Evolutionary conservation across 108 stramenopile species (phyloP), one percentile per base, ranked within the genome.

Genomic region (Phaeodactylum tricornutum): DNA sequence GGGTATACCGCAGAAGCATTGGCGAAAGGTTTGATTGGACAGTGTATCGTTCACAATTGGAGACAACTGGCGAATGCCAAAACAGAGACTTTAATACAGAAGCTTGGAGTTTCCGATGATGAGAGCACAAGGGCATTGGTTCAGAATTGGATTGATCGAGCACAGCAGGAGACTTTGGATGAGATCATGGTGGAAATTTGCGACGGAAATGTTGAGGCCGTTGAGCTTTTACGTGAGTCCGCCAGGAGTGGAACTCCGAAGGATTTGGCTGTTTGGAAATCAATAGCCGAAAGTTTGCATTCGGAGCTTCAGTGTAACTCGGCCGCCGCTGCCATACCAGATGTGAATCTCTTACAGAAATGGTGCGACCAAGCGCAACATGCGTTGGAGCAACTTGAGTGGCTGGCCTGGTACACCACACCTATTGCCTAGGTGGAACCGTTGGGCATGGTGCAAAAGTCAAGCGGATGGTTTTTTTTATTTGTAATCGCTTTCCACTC

Each of bases 161-260:
- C 89, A 16, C 84, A 80, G 45, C 15, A 50, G 22, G 53, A 68
- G 50, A 73, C 79, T 15, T 52, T 86, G 12, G 79, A 77, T 27
- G 89, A 91, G 47, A 84, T 91, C 40, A 85, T 85, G 62, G 66
- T 91, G 23, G 82, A 86, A 49, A 69, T 86, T 48, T 74, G 85
- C 37, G 89, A 86, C 52, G 64, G 64, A 38, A 70, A 76, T 62
- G 46, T 84, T 27, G 67, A 68, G 36, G 79, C 72, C 4, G 61
- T 73, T 0, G 72, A 75, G 38, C 28, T 65, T 11, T 55, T 91
- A 47, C 37, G 29, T 9, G 66, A 72, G 4, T 39, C 68, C 43
- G 80, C 81, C 2, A 43, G 48, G 24, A 78, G 73, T 34, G 67
- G 67, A 17, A 79, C 74, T 6, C 89, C 84, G 5, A 75, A 83